These are phyloP conservation scores for Skeletonema grethae DNA, from an alignment of 108 stramenopile species.

Conservation along the genomic window DNA sequence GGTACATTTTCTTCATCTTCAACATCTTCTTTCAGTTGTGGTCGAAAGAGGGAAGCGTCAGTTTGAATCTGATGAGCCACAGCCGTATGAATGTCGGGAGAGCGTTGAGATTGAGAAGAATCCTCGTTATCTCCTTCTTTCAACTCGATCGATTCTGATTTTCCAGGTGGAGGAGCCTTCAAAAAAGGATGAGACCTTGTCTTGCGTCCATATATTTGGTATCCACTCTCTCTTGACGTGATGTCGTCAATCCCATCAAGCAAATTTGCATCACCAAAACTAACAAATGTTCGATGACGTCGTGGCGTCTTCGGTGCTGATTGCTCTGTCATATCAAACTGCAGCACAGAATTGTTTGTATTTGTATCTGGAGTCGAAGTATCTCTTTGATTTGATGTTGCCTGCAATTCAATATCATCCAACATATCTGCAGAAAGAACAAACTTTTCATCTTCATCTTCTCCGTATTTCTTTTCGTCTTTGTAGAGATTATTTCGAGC, in stretches of 20 bases:
- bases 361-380: not conserved
- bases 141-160: not conserved
- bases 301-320: slow-evolving; percentile 29
- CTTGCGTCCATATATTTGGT: slow-evolving; percentile 1
- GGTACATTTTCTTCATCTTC: not conserved
- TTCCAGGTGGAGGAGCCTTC: not conserved
- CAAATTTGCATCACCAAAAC: slow-evolving; percentile 32
- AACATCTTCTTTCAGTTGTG: not conserved
- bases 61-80: not conserved
- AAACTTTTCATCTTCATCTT: slow-evolving; percentile 9
- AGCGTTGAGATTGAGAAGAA: not conserved
- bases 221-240: slow-evolving; percentile 28
- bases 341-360: not conserved
- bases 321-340: not conserved
- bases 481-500: slow-evolving; percentile 50
- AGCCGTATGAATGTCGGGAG: not conserved
- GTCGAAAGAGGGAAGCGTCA: not conserved
- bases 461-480: slow-evolving; percentile 41
- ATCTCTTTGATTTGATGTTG: not conserved
- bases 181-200: not conserved
- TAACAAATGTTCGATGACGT: not conserved
- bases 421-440: slow-evolving; percentile 13
- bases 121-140: not conserved
- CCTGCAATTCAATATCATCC: not conserved
- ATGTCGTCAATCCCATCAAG: slow-evolving; percentile 16